Conservation (phyloP, 1,284 basidiomycete genomes). For the Irpex sp. region DNA sequence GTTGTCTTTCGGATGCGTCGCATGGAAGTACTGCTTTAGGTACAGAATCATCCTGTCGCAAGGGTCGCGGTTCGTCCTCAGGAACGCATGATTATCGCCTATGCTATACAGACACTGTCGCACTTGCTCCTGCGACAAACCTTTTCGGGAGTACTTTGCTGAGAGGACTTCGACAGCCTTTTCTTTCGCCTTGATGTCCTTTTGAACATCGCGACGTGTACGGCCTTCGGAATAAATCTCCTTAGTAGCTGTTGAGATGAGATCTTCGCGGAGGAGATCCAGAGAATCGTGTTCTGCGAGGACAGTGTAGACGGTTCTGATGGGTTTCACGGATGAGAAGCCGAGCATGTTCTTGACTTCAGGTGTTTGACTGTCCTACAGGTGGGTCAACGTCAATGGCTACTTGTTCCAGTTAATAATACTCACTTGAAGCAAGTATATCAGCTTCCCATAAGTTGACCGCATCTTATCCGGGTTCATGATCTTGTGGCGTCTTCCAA, state of each 20-base stretch:
- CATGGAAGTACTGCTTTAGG: conserved; percentile 69
- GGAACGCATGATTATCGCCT: conserved; percentile 79
- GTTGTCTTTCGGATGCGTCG: conserved; percentile 54
- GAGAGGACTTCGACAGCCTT: conserved; percentile 72
- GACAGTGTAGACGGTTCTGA: conserved; percentile 63
- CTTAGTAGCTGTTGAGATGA: conserved; percentile 65
- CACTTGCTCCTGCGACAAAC: conserved; percentile 55
- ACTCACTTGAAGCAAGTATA: conserved; percentile 71
- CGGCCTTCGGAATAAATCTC: conserved; percentile 73
- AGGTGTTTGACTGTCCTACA: conserved; percentile 68
- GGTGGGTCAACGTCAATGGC: background rate
- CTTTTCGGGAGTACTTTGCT: conserved; percentile 49
- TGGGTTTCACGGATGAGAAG: conserved; percentile 70
- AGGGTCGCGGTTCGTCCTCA: conserved; percentile 75
- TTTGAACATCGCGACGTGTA: conserved; percentile 66
- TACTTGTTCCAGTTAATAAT: background rate
- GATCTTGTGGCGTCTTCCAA: conserved; percentile 79
- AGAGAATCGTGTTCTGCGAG: conserved; percentile 58
- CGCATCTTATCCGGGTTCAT: conserved; percentile 85
- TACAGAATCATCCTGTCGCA: conserved; percentile 76
- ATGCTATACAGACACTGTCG: conserved; percentile 78
- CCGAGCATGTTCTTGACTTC: conserved; percentile 71
- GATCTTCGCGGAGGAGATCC: conserved; percentile 66
- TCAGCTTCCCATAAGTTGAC: conserved; percentile 79
- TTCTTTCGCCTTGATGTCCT: conserved; percentile 75